These are phyloP conservation scores for Globisporangium iwayamae DNA, from an alignment of 352 stramenopile species.

Conservation along the genomic window DNA sequence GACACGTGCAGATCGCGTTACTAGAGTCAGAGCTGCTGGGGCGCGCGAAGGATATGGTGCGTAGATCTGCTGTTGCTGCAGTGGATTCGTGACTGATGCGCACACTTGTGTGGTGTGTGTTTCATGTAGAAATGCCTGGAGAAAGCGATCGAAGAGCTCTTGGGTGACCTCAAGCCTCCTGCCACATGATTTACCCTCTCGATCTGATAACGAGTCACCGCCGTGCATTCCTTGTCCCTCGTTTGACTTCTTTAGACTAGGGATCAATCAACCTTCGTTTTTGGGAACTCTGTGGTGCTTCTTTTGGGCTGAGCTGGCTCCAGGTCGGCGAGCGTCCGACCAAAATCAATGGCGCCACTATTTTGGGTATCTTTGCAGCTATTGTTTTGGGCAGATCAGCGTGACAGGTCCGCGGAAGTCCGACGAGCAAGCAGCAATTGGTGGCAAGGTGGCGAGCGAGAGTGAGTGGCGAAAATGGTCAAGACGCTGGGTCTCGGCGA, in stretches of 20 bases:
- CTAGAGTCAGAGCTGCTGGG: conserved; percentile 33
- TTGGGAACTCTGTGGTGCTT: background rate
- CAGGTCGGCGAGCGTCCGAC: no score
- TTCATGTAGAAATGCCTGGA: conserved; percentile 9
- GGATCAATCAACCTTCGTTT: background rate
- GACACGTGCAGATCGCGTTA: conserved; percentile 20
- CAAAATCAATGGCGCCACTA: no score
- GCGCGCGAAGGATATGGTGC: conserved; percentile 36
- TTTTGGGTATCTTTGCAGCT: background rate
- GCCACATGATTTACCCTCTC: background rate
- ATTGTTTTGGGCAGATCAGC: background rate
- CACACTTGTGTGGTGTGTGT: background rate
- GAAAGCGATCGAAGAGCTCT: conserved; percentile 11
- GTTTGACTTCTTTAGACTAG: no score
- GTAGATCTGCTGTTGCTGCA: background rate
- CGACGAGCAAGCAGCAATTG: background rate
- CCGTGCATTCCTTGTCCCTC: background rate
- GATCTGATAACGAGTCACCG: background rate
- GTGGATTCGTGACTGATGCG: no score
- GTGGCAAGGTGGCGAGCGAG: background rate
- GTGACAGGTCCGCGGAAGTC: background rate
- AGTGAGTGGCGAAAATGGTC: conserved; percentile 36
- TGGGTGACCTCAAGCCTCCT: background rate
- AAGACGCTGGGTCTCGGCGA: conserved; percentile 26
- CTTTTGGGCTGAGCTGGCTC: background rate